phyloP scores from a whole-genome alignment of 345 rosid species.

The Combretum micranthum region DNA sequence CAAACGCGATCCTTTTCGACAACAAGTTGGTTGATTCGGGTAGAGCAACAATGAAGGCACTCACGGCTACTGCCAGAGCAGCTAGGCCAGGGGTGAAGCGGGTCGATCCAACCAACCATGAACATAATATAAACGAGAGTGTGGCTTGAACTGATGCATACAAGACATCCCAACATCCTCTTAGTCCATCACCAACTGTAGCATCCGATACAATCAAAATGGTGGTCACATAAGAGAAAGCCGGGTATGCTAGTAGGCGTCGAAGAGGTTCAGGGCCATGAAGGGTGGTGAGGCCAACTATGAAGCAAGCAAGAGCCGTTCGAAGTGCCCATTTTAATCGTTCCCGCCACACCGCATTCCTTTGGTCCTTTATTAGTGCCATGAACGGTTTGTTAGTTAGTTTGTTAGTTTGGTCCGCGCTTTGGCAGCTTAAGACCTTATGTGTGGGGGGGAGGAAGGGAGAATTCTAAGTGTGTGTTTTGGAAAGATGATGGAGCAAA shows the following conservation, averaged over 20 bases:
- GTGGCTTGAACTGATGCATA: conserved; percentile 46
- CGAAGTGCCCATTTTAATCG: conserved; percentile 42
- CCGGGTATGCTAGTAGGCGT: conserved; percentile 36
- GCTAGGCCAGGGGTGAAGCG: conserved; percentile 38
- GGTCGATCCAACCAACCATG: conserved; percentile 39
- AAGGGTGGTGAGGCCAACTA: conserved; percentile 55
- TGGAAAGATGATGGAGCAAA: too few species aligned
- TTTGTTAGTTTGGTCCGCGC: too few species aligned
- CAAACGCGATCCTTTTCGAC: conserved; percentile 74
- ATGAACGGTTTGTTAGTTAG: too few species aligned
- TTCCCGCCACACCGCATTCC: conserved; percentile 17
- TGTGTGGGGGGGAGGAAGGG: too few species aligned
- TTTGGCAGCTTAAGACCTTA: too few species aligned
- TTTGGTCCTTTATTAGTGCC: neutral
- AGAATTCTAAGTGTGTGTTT: too few species aligned
- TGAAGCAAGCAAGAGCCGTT: conserved; percentile 62
- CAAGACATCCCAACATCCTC: conserved; percentile 41
- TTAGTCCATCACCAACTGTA: conserved; percentile 53
- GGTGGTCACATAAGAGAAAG: conserved; percentile 65
- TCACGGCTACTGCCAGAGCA: conserved; percentile 41
- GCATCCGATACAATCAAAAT: conserved; percentile 65
- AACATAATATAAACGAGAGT: conserved; percentile 26
- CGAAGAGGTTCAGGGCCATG: conserved; percentile 39
- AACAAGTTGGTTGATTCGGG: conserved; percentile 54
- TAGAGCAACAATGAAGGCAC: conserved; percentile 57